phyloP scores from a whole-genome alignment of 805 yeast species.

The Myxozyma nipponensis region DNA sequence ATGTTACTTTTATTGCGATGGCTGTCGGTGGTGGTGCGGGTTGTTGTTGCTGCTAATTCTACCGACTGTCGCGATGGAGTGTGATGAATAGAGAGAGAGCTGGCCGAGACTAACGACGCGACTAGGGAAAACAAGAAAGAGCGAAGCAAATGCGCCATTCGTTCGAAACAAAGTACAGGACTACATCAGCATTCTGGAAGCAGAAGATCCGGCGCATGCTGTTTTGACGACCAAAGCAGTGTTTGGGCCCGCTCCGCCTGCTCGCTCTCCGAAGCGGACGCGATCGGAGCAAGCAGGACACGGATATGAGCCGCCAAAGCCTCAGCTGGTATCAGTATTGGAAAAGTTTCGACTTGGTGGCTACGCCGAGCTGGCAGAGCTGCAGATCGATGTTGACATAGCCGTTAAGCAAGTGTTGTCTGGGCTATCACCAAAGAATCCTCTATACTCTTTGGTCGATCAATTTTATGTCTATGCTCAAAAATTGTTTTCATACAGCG shows the following conservation, averaged over 20 bases:
- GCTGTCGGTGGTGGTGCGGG: too few relatives aligned
- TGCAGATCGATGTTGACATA: conserved; percentile 12
- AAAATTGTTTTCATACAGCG: conserved; percentile 9
- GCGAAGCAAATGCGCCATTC: too few relatives aligned
- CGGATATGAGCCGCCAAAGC: background rate
- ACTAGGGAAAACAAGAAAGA: background rate
- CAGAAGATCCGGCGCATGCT: conserved; percentile 18
- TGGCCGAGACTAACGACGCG: background rate
- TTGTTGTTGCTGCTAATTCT: too few relatives aligned
- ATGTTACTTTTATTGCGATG: too few relatives aligned
- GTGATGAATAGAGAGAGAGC: background rate
- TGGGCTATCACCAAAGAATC: conserved; percentile 6
- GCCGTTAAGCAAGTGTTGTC: conserved; percentile 16
- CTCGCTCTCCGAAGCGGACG: conserved; percentile 4
- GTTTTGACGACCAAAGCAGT: conserved; percentile 13
- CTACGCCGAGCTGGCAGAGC: conserved; percentile 4
- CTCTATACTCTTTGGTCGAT: conserved; percentile 15
- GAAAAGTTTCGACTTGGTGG: conserved; percentile 18
- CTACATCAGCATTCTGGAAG: conserved; percentile 14
- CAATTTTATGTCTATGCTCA: conserved; percentile 13
- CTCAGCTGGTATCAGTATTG: conserved; percentile 7
- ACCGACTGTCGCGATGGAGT: too few relatives aligned
- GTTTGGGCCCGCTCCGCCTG: conserved; percentile 3
- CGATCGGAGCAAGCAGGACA: conserved; percentile 3
- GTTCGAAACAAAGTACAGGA: conserved; percentile 5